Base-by-base conservation (phyloP, 1,284 basidiomycete species). In the Moesziomyces antarcticus region DNA sequence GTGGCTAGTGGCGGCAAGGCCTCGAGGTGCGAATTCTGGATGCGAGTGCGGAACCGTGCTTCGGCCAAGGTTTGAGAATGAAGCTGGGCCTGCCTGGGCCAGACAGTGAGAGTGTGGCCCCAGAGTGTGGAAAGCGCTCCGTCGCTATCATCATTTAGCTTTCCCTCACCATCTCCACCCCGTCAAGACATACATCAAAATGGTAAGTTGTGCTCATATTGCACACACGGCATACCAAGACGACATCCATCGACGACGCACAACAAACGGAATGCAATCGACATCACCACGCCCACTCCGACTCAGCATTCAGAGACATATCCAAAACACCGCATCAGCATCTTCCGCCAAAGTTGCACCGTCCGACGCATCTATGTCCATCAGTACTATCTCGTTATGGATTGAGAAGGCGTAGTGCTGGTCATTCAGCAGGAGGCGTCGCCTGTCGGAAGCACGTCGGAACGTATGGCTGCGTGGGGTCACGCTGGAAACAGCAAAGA, bases 101-200 rank as follows among this genome's bases (percentile, higher is more conserved):
- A 11, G 6, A 44, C 10, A 14, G 37, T 41, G 6, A 21, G 10
- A 30, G 44, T 24, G 43, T 41, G 54, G 47, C 52, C 52, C 18
- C 42, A 41, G 46, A 48, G 41, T 50, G 21, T 63, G 50, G 49
- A 58, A 62, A 46, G 41, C 22, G 41, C 37, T 30, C 64, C 50
- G 63, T 67, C 58, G 64, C 53, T 57, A 60, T 73, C 69, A 61
- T 52, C 68, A 49, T 58, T 54, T 49, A 53, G 52, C 58, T 49
- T 41, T 57, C 63, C 45, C 47, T 68, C 70, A 68, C 54, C 70
- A 73, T 60, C 64, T 49, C 51, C 70, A 63, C 65, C 60, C 56
- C 66, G 40, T 70, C 66, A 74, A 70, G 66, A 64, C 61, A 65
- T 58, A 60, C 49, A 64, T 70, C 66, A 74, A 74, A 68, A 74